These are phyloP conservation scores for Aspergillus mulundensis DNA, from an alignment of 495 filamentous ascomycete species.

Conservation along the genomic window DNA sequence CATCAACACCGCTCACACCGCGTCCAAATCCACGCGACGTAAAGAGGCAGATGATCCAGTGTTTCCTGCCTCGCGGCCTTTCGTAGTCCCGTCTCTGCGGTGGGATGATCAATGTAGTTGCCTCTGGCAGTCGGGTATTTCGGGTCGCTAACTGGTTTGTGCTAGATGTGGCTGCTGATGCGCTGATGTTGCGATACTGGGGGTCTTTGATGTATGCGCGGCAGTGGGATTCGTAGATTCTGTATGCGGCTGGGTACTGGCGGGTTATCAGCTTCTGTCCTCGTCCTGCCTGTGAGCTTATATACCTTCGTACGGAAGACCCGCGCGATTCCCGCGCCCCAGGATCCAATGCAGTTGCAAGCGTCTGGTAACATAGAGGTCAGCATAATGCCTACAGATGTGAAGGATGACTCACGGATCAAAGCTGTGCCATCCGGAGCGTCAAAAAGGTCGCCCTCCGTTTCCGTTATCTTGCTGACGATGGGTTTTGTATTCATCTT, in stretches of 20 bases:
- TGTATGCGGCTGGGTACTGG: constrained; percentile 42
- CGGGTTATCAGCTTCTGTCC: background rate
- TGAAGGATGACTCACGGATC: constrained; percentile 33
- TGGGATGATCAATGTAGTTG: constrained; percentile 44
- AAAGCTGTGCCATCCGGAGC: constrained; percentile 39
- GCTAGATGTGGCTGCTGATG: background rate
- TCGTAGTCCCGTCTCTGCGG: constrained; percentile 29
- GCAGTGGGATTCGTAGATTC: constrained; percentile 35
- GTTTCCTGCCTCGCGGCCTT: constrained; percentile 17
- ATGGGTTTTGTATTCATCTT: background rate
- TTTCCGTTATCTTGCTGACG: constrained; percentile 22
- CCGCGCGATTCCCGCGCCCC: constrained; percentile 43
- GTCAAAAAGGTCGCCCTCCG: constrained; percentile 40
- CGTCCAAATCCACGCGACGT: constrained; percentile 35
- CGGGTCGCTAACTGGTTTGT: background rate
- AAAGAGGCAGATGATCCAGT: constrained; percentile 51
- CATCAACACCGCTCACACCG: constrained; percentile 19
- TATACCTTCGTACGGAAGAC: constrained; percentile 31
- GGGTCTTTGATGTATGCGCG: background rate
- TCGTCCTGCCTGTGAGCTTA: background rate
- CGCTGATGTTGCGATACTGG: background rate
- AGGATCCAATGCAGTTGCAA: constrained; percentile 42
- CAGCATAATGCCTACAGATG: background rate
- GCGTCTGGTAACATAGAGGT: constrained; percentile 32
- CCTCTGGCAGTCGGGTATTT: constrained; percentile 21